phyloP scores from a whole-genome alignment of 768 basidiomycete species.

The Leccinum imitatum region DNA sequence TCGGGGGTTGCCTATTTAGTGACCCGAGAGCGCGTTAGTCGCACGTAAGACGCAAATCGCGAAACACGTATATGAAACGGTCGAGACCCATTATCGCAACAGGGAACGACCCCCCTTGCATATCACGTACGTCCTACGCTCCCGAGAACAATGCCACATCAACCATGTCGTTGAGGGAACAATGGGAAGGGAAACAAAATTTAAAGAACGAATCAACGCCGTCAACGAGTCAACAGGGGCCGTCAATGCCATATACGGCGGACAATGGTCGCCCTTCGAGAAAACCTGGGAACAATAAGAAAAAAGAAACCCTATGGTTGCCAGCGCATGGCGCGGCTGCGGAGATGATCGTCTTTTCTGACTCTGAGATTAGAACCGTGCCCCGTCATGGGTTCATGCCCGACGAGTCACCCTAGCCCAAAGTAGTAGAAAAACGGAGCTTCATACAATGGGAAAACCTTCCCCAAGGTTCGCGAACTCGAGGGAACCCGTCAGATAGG shows the following conservation, averaged over 20 bases:
- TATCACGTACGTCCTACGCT: constrained; percentile 8
- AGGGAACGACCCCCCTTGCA: background rate
- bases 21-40: constrained; percentile 8
- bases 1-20: constrained; percentile 38
- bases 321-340: constrained; percentile 9
- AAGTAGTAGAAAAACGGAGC: constrained; percentile 1
- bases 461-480: background rate
- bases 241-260: constrained; percentile 14
- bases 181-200: constrained; percentile 5
- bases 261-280: constrained; percentile 20
- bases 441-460: background rate
- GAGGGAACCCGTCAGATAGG: constrained; percentile 4
- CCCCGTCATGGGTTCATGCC: background rate
- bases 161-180: background rate
- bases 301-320: background rate
- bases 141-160: constrained; percentile 18
- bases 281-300: constrained; percentile 14
- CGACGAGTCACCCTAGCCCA: background rate
- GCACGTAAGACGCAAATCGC: constrained; percentile 4
- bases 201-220: background rate
- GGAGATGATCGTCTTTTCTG: constrained; percentile 12
- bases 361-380: background rate
- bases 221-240: constrained; percentile 5
- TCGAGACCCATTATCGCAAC: background rate
- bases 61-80: constrained; percentile 5